Evolutionary conservation across 164 flowering plant species (phyloP), one percentile per base, ranked within the genome.

Genomic region (Vitis cinerea): DNA sequence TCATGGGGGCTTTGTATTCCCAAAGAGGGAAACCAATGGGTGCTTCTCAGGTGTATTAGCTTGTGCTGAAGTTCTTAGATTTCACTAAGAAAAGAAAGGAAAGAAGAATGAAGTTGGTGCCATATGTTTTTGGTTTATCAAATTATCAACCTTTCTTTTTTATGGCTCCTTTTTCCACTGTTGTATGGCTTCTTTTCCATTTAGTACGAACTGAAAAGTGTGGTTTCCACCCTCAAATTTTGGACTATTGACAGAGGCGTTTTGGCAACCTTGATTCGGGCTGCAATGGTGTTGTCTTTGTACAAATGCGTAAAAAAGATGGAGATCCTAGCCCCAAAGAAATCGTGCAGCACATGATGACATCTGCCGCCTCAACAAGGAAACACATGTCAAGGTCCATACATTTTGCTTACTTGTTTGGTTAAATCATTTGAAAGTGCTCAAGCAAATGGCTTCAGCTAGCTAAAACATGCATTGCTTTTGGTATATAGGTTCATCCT

Each of bases 311-410:
- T 53, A 93, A 84, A 78, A 85, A 74, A 78, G 90, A 83, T 69
- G 90, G 91, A 29, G 92, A 89, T 63, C 97, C 92, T 44, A 74
- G 88, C 54, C 92, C 97, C 29, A 79, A 75, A 51, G 89, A 86
- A 59, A 86, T 95, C 67, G 97, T 81, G 60, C 87, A 90, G 66
- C 89, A 86, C 77, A 81, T 93, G 83, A 88, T 95, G 97, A 79
- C 84, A 61, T 84, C 97, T 72, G 83, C 81, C 81, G 90, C 95
- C 65, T 72, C 86, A 48, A 88, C 91, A 49, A 89, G 77, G 83
- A 95, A 89, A 79, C 96, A 93, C 64, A 83, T 95, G 78, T 93
- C 98, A 62, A 91, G 99, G 99, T 95, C 69, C 48, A n/a, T 54
- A n/a, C 64, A 59, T 73, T 37, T 37, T 65, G 63, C 51, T 50